Evolutionary conservation across 23 red algal species (phyloP), one percentile per base, ranked within the genome.

Genomic region (Agarophyton chilense): DNA sequence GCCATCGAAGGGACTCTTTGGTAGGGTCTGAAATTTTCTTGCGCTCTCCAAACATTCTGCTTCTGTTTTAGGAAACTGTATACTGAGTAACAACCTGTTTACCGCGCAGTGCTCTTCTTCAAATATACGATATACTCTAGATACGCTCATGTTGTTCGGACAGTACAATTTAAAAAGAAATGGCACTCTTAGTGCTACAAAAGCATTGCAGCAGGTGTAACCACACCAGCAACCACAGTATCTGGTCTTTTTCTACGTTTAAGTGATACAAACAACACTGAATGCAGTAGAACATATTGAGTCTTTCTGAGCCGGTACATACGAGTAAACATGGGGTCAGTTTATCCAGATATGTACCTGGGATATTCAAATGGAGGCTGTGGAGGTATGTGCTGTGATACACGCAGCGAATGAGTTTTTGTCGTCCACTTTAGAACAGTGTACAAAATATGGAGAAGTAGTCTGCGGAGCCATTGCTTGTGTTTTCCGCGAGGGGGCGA

Each of bases 71-170:
- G 81, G 57, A 71, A 86, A 86, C 21, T 0, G 13, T 31, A 70
- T 71, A 26, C 19, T 18, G 10, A 33, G 60, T 28, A 86, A 24
- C 24, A 73, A 0, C 22, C 49, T 45, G 33, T 73, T 73, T 10
- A 86, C 0, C 0, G 81, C 65, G 25, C 57, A 45, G 0, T 71
- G 0, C 1, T 0, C 49, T 58, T 86, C 46, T 12, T 86, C 1
- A 86, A 86, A 71, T 45, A 86, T 33, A 13, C 7, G n/a, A 53
- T 71, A 86, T 13, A 58, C 61, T 14, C 13, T 86, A 4, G 81
- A 55, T 14, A 54, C 0, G 68, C 24, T 36, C 10, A 86, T 38
- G 24, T 58, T 33, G 47, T 86, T 71, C 17, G 81, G 60, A 16
- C 81, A 57, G 19, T 58, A 24, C 22, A 72, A 8, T 18, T 86